Evolutionary conservation across 164 flowering plant species (phyloP), one percentile per base, ranked within the genome.

Genomic region (Amborella trichopoda): DNA sequence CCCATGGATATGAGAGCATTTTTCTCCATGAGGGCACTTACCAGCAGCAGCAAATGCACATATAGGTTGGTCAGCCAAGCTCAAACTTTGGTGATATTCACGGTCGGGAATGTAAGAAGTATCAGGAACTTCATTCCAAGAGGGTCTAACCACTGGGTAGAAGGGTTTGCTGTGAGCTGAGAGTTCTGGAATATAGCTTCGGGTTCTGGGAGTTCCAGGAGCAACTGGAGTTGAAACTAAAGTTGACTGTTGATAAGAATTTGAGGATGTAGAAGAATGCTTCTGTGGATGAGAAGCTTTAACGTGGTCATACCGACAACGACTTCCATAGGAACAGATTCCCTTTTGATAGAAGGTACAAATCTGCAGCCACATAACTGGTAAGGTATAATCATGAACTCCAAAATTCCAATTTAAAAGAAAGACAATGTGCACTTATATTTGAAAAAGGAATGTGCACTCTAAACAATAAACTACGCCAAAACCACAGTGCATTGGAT

Each of bases 41-140:
- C 96, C 99, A 61, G 76, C 91, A 60, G 91, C 95, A 60, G 99
- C 96, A 76, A 80, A 80, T 17, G 94, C 68, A 62, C 96, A 93
- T 4, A 93, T 68, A 36, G 80, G 53, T 18, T 9, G 70, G 20
- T 82, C 84, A 48, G 66, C 22, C 59, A 27, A 53, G 34, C 59
- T 57, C 11, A 60, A 45, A 27, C 65, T 70, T 21, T 21, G 45
- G 47, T 18, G 10, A 37, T 44, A 63, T 38, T 49, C 64, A 51
- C 54, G 37, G 0, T 71, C 73, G 19, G 42, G 45, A 23, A 53
- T 36, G 50, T 54, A 58, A 40, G 38, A 23, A 25, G 52, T 46
- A 37, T 40, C 54, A 44, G 68, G 51, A 26, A 52, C 68, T 49
- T 55, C 58, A 41, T 26, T 53, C 94, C 88, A 74, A 19, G 69